Evolutionary conservation across 345 rosid genomes (phyloP).

Genomic region (Camelina hispida): DNA sequence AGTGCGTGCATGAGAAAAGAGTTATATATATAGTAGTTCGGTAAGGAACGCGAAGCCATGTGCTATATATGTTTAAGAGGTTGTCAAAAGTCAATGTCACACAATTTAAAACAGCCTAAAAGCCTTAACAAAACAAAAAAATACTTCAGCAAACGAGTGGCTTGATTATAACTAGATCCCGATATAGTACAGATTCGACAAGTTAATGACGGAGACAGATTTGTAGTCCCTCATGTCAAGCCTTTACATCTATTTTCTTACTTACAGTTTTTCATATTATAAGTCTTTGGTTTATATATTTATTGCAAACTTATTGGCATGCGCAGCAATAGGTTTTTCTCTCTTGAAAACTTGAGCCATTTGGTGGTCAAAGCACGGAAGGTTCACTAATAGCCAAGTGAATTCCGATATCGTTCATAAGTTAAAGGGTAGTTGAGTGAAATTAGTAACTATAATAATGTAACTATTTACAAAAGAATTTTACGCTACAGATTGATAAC

Average conservation of each 20-base stretch:
- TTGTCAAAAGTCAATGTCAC: slow-evolving; percentile 11
- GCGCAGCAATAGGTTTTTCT: neutral
- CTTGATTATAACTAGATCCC: slow-evolving; percentile 19
- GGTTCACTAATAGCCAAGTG: slow-evolving; percentile 7
- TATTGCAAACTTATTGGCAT: neutral
- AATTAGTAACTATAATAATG: neutral
- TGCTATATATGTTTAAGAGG: slow-evolving; percentile 6
- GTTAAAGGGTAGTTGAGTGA: neutral
- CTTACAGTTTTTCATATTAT: neutral
- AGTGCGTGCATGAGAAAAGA: slow-evolving; percentile 14
- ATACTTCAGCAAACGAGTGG: slow-evolving; percentile 11
- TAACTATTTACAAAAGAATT: too few species aligned
- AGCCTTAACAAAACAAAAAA: neutral
- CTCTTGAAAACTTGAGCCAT: neutral
- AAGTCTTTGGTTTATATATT: neutral
- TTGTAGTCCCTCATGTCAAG: neutral
- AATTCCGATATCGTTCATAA: neutral
- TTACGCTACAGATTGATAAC: too few species aligned
- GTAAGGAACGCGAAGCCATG: slow-evolving; percentile 26
- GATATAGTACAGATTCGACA: neutral
- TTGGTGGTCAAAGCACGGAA: neutral
- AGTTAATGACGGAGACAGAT: slow-evolving; percentile 12
- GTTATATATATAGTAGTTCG: slow-evolving; percentile 20
- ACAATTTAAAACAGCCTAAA: neutral
- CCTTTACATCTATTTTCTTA: slow-evolving; percentile 1